These are phyloP conservation scores for Stephania yunnanensis DNA, from an alignment of 164 flowering plant genomes.

Conservation along the genomic window DNA sequence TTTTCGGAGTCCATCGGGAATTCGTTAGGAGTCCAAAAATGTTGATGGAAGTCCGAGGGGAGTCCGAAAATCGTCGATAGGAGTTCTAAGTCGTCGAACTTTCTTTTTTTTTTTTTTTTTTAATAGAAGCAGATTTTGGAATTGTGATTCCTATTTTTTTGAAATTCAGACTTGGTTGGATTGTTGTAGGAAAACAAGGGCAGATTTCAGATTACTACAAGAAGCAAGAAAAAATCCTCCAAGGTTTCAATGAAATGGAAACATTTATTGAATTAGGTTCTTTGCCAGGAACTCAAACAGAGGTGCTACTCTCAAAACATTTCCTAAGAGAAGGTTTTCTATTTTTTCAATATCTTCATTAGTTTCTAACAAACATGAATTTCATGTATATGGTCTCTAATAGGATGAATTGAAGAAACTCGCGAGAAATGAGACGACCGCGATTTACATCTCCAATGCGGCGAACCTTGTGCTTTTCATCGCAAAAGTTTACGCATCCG, in stretches of 20 bases:
- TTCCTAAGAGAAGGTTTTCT: background rate
- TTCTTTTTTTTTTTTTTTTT: too few relatives aligned
- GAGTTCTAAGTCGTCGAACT: too few relatives aligned
- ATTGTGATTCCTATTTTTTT: background rate
- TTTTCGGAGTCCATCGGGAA: too few relatives aligned
- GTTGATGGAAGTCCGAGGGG: background rate
- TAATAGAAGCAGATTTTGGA: background rate
- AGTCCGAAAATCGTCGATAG: too few relatives aligned
- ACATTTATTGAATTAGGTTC: slow-evolving; percentile 43
- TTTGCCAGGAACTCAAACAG: slow-evolving; percentile 49
- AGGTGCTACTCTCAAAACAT: slow-evolving; percentile 32
- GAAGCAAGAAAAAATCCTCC: slow-evolving; percentile 70
- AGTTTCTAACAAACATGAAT: background rate
- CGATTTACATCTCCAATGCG: slow-evolving; percentile 49
- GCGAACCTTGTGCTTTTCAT: slow-evolving; percentile 61
- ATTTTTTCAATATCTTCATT: background rate
- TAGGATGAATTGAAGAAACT: slow-evolving; percentile 69
- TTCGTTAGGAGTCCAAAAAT: too few relatives aligned
- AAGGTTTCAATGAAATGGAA: slow-evolving; percentile 84
- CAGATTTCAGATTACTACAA: slow-evolving; percentile 74
- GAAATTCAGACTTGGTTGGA: slow-evolving; percentile 8
- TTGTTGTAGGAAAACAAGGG: slow-evolving; percentile 37
- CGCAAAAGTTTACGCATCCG: slow-evolving; percentile 74
- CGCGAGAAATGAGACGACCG: slow-evolving; percentile 56
- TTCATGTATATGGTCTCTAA: background rate